Conservation (phyloP, 805 yeast genomes). For the Lipomyces mesembrius region DNA sequence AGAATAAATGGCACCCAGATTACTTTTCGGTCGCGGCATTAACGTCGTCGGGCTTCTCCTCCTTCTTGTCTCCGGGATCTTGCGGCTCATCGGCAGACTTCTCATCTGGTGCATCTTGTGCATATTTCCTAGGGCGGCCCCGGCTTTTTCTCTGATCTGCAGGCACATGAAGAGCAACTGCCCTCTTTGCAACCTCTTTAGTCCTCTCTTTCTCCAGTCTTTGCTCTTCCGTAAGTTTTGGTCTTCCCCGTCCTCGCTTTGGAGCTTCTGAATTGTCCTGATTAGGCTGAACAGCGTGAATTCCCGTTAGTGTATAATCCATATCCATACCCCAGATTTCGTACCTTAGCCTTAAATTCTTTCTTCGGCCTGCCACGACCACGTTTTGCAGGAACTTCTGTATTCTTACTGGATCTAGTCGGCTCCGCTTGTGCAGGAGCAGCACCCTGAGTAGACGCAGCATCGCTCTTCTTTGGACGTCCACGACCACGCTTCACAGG, state of each 20-base stretch:
- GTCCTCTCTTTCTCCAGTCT: not conserved
- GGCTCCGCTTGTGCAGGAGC: not conserved
- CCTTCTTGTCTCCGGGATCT: not conserved
- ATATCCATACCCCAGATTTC: not conserved
- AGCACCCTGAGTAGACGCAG: not conserved
- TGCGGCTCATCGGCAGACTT: not conserved
- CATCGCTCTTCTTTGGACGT: constrained; percentile 25
- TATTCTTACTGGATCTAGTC: not conserved
- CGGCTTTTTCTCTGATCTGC: not conserved
- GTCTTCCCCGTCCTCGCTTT: constrained; percentile 24
- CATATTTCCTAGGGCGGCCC: constrained; percentile 3
- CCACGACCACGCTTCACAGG: constrained; percentile 31
- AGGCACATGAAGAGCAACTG: not conserved
- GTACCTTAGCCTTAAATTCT: not conserved
- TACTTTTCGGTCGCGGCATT: not conserved
- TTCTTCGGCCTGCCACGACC: constrained; percentile 31
- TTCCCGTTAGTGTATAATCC: not conserved
- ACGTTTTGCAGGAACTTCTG: constrained; percentile 12
- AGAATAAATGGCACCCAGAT: not conserved
- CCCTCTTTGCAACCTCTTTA: not conserved
- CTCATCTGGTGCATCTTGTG: not conserved
- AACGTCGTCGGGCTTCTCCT: not conserved
- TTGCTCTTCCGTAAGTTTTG: constrained; percentile 2
- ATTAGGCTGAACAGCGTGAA: not conserved
- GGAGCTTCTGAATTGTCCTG: not conserved